These are phyloP conservation scores for Boehmeria nivea DNA, from an alignment of 306 rosid genomes.

Conservation along the genomic window DNA sequence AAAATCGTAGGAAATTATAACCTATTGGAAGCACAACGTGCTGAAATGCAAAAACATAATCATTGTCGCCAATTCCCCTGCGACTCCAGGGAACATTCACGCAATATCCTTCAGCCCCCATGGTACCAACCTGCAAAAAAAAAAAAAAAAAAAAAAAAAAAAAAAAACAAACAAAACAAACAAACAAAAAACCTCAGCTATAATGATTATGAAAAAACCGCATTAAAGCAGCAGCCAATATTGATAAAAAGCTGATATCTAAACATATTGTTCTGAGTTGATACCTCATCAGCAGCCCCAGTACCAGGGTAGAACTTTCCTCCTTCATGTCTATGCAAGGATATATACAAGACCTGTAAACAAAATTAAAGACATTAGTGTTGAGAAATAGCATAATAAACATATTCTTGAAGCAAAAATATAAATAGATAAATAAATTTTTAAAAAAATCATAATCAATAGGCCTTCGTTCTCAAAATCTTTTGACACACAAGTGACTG, in stretches of 20 bases:
- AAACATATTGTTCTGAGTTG: too few relatives aligned
- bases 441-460: too few relatives aligned
- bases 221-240: too few relatives aligned
- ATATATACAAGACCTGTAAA: slow-evolving; percentile 79
- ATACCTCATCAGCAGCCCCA: slow-evolving; percentile 94
- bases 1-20: slow-evolving; percentile 22
- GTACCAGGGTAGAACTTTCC: slow-evolving; percentile 97
- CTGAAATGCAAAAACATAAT: slow-evolving; percentile 84
- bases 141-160: slow-evolving; percentile 14
- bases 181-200: too few relatives aligned
- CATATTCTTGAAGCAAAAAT: background rate
- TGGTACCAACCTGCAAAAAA: slow-evolving; percentile 67
- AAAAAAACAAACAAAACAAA: too few relatives aligned
- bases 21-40: slow-evolving; percentile 93
- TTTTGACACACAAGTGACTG: too few relatives aligned
- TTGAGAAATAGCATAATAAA: background rate
- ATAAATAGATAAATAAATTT: too few relatives aligned
- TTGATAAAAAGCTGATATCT: too few relatives aligned
- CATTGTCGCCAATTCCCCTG: slow-evolving; percentile 89
- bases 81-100: slow-evolving; percentile 95
- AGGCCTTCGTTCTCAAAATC: too few relatives aligned
- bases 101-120: slow-evolving; percentile 96
- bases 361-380: slow-evolving; percentile 25
- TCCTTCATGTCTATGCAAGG: slow-evolving; percentile 90
- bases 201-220: too few relatives aligned